Evolutionary conservation across 768 basidiomycete genomes (phyloP).

Genomic region (Kwoniella dejecticola): DNA sequence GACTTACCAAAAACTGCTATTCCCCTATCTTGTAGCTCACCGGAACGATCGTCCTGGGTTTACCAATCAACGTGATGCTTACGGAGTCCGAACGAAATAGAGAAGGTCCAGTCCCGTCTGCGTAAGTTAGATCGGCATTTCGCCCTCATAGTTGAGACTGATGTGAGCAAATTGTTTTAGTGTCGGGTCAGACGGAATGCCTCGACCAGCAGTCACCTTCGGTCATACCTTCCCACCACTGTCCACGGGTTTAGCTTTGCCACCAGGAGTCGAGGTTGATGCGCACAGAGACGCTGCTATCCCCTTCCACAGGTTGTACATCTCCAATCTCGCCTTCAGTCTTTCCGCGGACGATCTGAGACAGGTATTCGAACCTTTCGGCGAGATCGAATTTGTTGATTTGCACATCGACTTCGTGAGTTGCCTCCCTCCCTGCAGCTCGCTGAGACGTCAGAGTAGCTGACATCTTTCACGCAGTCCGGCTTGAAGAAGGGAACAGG

Average conservation of each 20-base stretch:
- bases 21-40: constrained; percentile 63
- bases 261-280: constrained; percentile 75
- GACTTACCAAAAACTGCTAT: no score
- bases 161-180: not conserved
- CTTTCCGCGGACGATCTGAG: constrained; percentile 95
- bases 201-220: constrained; percentile 21
- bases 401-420: constrained; percentile 60
- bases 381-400: constrained; percentile 97
- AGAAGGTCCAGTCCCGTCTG: constrained; percentile 18
- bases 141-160: not conserved
- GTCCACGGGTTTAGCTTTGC: constrained; percentile 39
- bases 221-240: constrained; percentile 44
- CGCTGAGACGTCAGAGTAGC: not conserved
- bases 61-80: constrained; percentile 93
- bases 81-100: constrained; percentile 80
- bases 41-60: constrained; percentile 96
- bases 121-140: constrained; percentile 18
- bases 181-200: constrained; percentile 5
- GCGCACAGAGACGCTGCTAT: constrained; percentile 47
- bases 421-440: constrained; percentile 9
- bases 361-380: constrained; percentile 99
- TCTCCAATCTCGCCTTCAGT: constrained; percentile 95
- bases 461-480: constrained; percentile 7
- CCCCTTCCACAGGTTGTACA: constrained; percentile 73
- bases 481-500: constrained; percentile 83